These are phyloP conservation scores for Triticum urartu DNA, from an alignment of 176 grass and related monocot species.

Conservation along the genomic window DNA sequence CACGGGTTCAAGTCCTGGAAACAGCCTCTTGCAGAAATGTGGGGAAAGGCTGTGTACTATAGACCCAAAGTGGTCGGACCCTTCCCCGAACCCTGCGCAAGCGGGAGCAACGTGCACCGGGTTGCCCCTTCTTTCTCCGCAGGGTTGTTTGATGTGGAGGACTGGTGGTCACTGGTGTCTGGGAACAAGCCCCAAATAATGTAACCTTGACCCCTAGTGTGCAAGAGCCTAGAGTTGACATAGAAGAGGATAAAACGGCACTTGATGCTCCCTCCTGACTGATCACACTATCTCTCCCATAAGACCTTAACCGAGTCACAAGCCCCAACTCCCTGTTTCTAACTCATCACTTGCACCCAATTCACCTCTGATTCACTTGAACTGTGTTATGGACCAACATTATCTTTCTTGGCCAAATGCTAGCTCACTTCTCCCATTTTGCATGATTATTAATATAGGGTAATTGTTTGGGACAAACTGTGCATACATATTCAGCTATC, in stretches of 20 bases:
- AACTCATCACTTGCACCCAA: background rate
- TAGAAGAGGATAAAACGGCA: background rate
- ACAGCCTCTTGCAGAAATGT: too few relatives aligned
- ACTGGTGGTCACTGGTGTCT: background rate
- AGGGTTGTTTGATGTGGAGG: background rate
- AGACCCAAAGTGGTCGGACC: too few relatives aligned
- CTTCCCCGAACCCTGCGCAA: too few relatives aligned
- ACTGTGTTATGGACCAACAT: background rate
- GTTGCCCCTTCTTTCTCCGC: too few relatives aligned
- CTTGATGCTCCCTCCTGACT: background rate
- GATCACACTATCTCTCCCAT: background rate
- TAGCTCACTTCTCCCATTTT: background rate
- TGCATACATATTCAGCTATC: background rate
- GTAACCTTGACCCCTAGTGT: background rate
- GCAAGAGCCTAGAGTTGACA: background rate
- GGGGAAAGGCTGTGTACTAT: too few relatives aligned
- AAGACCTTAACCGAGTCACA: background rate
- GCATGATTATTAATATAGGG: background rate
- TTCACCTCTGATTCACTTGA: background rate
- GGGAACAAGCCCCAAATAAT: constrained; percentile 5
- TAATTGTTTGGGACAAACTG: background rate
- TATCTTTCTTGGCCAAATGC: background rate
- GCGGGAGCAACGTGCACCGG: too few relatives aligned
- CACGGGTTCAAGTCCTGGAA: too few relatives aligned
- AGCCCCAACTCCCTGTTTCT: background rate